Conservation (phyloP, 805 yeast species). For the Saccharomyces mikatae region DNA sequence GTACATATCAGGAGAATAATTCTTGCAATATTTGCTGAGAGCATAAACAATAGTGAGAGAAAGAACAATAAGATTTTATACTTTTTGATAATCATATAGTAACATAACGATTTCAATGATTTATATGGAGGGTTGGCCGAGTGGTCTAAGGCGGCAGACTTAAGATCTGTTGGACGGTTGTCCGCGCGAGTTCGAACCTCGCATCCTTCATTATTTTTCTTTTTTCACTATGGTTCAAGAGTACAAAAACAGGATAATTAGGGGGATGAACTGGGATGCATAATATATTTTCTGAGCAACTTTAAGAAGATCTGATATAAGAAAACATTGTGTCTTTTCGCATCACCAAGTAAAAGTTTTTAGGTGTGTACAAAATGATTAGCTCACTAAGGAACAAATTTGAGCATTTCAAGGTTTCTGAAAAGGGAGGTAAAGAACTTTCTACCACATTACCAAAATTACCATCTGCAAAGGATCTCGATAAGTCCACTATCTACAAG, state of each 20-base stretch:
- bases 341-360: background rate
- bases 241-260: background rate
- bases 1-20: background rate
- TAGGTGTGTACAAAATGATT: background rate
- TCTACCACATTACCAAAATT: background rate
- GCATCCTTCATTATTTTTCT: slow-evolving; percentile 18
- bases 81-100: no score
- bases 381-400: background rate
- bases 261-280: background rate
- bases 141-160: slow-evolving; percentile 31
- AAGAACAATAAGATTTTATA: no score
- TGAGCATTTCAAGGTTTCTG: background rate
- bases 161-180: slow-evolving; percentile 31
- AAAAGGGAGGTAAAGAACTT: background rate
- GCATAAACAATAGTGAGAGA: no score
- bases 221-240: no score
- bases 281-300: background rate
- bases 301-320: background rate
- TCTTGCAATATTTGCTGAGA: no score
- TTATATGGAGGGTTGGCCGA: slow-evolving; percentile 27
- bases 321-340: background rate
- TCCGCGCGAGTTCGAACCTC: slow-evolving; percentile 30
- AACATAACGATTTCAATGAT: no score
- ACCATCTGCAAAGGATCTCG: background rate
- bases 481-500: slow-evolving; percentile 45